Base-by-base conservation (phyloP, 495 filamentous ascomycete species). In the Neurospora cerealis region DNA sequence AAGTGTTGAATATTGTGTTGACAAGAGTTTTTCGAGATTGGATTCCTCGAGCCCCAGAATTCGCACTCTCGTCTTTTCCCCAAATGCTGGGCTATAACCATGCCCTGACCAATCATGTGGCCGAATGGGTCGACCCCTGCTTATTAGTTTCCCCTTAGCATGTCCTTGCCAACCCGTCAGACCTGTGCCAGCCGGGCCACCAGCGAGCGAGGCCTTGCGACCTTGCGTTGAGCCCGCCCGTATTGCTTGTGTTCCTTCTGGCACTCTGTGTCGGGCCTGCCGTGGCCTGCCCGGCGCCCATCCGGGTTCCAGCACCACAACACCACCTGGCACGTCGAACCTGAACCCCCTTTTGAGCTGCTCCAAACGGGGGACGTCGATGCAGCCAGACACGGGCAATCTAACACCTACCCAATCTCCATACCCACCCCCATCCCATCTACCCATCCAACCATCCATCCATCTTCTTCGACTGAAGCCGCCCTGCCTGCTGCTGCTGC, bases 311-410 rank as follows among this genome's bases (percentile, higher is more conserved):
- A 66, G 54, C 54, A 66, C 28, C 11, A 66, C 28, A 66, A 17
- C 24, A 66, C 54, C 70, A 69, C 66, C 46, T 48, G 72, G 78
- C 62, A 74, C 74, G 60, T 69, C 44, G 42, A 71, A 66, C 54
- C 19, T 72, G 71, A 70, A 73, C 80, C 80, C 80, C 80, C 80
- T 81, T 81, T 81, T 81, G 54, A 66, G 32, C 54, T 66, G 77
- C 75, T 81, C 73, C 71, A 62, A 71, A 69, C 71, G 70, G 72
- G 70, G 72, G 62, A 73, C 72, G 28, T 66, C 15, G 54, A 66
- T 34, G 54, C 54, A 72, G 71, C 74, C 72, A 72, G 74, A 72
- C 44, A 79, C 72, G 70, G 77, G 77, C 74, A 77, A 72, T 75
- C 74, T 66, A 66, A 66, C 54, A 34, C 54, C 54, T 66, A 66